Percentiles rank a stretch among this genome's conserved stretches.
phyloP scores from a whole-genome alignment of 768 basidiomycete species.

The Podaxis mareebaensis region DNA sequence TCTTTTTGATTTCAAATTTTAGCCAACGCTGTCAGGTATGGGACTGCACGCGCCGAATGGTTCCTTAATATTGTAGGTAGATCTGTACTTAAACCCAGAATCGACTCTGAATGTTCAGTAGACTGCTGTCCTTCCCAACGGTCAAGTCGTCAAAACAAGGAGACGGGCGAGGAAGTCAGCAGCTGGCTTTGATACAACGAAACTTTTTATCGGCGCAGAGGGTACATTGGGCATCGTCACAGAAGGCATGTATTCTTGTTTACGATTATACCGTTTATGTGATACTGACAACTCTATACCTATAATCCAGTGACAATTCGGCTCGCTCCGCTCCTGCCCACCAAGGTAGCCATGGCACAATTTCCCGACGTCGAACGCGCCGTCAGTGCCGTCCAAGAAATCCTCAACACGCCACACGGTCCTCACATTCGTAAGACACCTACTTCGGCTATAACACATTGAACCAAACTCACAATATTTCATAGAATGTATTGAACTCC shows the following conservation, averaged over 20 bases:
- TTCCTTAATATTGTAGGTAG: conserved; percentile 72
- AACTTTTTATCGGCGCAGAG: conserved; percentile 88
- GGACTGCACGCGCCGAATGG: conserved; percentile 88
- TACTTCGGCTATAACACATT: background rate
- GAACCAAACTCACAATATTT: background rate
- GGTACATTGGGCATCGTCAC: conserved; percentile 91
- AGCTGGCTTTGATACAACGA: conserved; percentile 85
- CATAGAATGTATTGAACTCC: conserved; percentile 83
- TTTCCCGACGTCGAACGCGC: conserved; percentile 81
- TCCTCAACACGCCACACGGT: conserved; percentile 68
- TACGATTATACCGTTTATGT: background rate
- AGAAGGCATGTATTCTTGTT: conserved; percentile 51
- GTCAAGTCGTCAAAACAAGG: conserved; percentile 87
- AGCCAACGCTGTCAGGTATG: conserved; percentile 86
- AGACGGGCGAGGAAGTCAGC: conserved; percentile 79
- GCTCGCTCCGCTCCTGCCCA: conserved; percentile 78
- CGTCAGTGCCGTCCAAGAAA: conserved; percentile 79
- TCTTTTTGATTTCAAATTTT: background rate
- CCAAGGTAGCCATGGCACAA: conserved; percentile 84
- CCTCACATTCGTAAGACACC: conserved; percentile 66
- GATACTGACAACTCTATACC: background rate
- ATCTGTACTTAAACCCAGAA: background rate
- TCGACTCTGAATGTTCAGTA: conserved; percentile 27
- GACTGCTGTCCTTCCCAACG: conserved; percentile 85
- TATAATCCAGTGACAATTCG: conserved; percentile 67